Conservation (phyloP, 2,329 filamentous ascomycete species). For the Xylariomycetidae sp. region DNA sequence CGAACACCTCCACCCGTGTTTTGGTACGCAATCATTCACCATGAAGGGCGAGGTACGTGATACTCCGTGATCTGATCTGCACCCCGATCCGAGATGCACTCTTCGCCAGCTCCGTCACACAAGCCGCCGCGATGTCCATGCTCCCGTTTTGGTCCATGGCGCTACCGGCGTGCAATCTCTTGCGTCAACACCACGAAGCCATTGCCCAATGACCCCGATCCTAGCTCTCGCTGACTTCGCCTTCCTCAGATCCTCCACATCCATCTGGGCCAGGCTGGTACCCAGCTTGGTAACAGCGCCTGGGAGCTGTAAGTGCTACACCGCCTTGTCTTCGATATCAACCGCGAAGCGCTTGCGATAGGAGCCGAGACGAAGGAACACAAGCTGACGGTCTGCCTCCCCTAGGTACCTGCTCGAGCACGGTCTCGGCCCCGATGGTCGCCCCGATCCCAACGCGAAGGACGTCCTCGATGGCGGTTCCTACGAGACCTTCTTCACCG, state of each 20-base stretch:
- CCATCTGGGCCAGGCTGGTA: slow-evolving; percentile 63
- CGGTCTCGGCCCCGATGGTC: slow-evolving; percentile 59
- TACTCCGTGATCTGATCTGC: slow-evolving; percentile 2
- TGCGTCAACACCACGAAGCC: slow-evolving; percentile 2
- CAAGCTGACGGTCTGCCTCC: slow-evolving; percentile 5
- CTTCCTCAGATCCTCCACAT: slow-evolving; percentile 61
- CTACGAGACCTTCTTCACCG: slow-evolving; percentile 68
- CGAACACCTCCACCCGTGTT: not conserved
- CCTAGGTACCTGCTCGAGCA: slow-evolving; percentile 66
- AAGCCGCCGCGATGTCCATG: too few relatives aligned
- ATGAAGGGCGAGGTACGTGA: slow-evolving; percentile 54
- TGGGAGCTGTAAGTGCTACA: slow-evolving; percentile 63
- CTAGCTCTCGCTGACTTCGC: too few relatives aligned
- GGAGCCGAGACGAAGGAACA: too few relatives aligned
- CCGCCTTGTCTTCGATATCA: slow-evolving; percentile 7
- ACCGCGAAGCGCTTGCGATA: not conserved
- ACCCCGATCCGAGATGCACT: slow-evolving; percentile 3
- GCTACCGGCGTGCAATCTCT: too few relatives aligned
- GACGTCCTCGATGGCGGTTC: slow-evolving; percentile 57
- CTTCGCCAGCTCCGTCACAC: too few relatives aligned
- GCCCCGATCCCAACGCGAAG: slow-evolving; percentile 54
- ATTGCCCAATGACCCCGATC: too few relatives aligned
- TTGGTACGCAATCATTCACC: slow-evolving; percentile 22
- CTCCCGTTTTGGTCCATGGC: too few relatives aligned
- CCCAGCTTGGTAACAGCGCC: slow-evolving; percentile 68